Evolutionary conservation across 1,284 basidiomycete species (phyloP).

Genomic region (Leucoagaricus sp.): DNA sequence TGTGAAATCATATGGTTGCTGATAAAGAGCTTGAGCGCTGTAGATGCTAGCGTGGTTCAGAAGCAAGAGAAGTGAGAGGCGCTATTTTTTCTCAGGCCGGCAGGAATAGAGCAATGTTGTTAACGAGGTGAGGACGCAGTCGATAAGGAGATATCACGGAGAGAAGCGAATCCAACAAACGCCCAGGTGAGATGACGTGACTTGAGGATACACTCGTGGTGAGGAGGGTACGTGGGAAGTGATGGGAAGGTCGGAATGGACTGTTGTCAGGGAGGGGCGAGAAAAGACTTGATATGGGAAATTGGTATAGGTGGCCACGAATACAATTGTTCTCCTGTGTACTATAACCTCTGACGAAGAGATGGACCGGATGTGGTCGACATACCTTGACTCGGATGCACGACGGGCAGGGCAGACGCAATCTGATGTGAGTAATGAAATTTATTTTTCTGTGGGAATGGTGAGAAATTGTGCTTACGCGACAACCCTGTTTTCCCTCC

Average conservation of each 20-base stretch:
- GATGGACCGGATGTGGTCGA: conserved; percentile 57
- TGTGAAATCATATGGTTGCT: too few species aligned
- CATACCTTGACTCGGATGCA: conserved; percentile 40
- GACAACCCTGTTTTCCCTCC: conserved; percentile 7
- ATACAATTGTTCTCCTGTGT: background rate
- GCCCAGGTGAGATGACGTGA: background rate
- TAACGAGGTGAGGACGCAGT: background rate
- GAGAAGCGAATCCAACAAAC: background rate
- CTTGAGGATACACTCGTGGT: background rate
- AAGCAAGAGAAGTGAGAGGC: background rate
- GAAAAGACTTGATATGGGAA: conserved; percentile 5
- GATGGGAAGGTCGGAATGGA: background rate
- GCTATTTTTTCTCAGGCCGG: background rate
- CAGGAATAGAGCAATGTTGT: background rate
- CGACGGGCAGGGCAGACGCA: conserved; percentile 9
- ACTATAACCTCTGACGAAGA: background rate
- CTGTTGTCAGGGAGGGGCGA: conserved; percentile 2
- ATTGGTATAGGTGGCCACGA: background rate
- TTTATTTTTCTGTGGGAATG: conserved; percentile 8
- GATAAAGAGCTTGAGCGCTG: too few species aligned
- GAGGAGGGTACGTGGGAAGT: background rate
- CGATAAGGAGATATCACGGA: background rate
- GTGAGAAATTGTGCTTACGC: conserved; percentile 14
- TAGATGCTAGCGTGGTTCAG: background rate
- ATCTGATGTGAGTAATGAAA: background rate